phyloP scores from a whole-genome alignment of 139 green algal species.

The Chlamydomonas urium region DNA sequence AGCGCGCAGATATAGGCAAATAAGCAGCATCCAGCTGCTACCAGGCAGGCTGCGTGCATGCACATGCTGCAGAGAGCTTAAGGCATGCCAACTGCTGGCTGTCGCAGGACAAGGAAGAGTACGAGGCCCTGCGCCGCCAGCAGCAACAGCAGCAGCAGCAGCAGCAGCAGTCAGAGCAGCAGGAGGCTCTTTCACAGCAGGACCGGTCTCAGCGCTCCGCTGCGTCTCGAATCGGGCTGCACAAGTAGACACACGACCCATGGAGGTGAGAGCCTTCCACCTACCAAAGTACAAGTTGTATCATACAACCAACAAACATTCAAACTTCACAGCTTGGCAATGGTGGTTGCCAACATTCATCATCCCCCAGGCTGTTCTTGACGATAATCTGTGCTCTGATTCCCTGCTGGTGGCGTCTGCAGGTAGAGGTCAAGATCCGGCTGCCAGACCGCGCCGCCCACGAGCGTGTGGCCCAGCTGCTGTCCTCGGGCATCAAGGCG shows the following conservation, averaged over 20 bases:
- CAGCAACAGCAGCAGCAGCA: constrained; percentile 18
- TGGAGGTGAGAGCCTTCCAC: constrained; percentile 21
- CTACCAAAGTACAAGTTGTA: not conserved
- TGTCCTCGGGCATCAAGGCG: constrained; percentile 31
- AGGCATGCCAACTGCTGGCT: not conserved
- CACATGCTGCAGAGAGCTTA: not conserved
- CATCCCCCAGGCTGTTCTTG: too few relatives aligned
- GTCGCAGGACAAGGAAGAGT: constrained; percentile 15
- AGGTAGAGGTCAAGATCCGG: constrained; percentile 93
- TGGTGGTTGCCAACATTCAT: constrained; percentile 7
- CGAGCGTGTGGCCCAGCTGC: constrained; percentile 50
- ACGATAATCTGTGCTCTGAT: too few relatives aligned
- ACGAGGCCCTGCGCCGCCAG: not conserved
- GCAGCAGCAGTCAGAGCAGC: constrained; percentile 7
- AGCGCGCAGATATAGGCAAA: not conserved
- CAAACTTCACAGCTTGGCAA: not conserved
- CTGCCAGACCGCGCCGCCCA: constrained; percentile 62
- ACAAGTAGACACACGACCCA: constrained; percentile 27
- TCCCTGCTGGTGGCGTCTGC: too few relatives aligned
- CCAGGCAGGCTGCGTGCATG: not conserved
- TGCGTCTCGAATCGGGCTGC: constrained; percentile 33
- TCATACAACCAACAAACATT: not conserved
- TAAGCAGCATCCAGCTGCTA: not conserved
- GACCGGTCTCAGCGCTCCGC: constrained; percentile 28
- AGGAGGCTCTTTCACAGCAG: constrained; percentile 18